Base-by-base conservation (phyloP, 2,329 filamentous ascomycete species). In the Amauroascus verrucosus region DNA sequence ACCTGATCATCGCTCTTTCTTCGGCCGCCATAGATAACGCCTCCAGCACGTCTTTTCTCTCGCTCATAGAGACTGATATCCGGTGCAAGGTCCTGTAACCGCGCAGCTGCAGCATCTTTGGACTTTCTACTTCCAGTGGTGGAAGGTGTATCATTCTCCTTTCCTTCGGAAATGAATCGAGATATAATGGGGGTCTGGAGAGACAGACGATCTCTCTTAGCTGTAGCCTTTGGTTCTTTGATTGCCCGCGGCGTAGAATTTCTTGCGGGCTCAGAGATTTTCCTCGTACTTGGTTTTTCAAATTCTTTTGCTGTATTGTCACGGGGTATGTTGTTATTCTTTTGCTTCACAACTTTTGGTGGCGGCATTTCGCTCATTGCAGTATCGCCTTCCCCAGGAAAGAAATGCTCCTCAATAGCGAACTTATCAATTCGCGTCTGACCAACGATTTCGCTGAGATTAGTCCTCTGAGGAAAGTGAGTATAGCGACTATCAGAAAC, bases 21-120 rank as follows among this genome's bases (percentile, higher is more conserved):
- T 59, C 75, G 66, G 13, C 78, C 76, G 26, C 81, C 81, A 59
- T 83, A 79, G 9, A 80, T 72, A 2, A 85, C 79, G 38, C 82
- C 82, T 13, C 82, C 82, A 44, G 78, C 79, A 18, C 93, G 82
- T 72, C 95, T 96, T 74, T 81, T 88, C 71, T 98, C 93, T 65
- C 93, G 95, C 64, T 97, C 86, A 63, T 93, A 98, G 30, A 94
- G 74, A 1, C 84, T 85, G 63, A 97, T 89, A 64, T 98, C 93
- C 0, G 84, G 80, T 0, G 87, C 89, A 54, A 91, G 75, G 33
- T 81, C 79, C 51, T 93, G 87, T 6, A 97, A 72, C 58, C 81
- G 83, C 32, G 83, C 80, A n/a, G 85, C 72, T 11, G 93, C 93
- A 63, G 86, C 85, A 38, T 85, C 83, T 67, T 97, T 98, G 13